Evolutionary conservation across 2,329 filamentous ascomycete species (phyloP), one percentile per base, ranked within the genome.

Genomic region (Paecilomyces formosus): DNA sequence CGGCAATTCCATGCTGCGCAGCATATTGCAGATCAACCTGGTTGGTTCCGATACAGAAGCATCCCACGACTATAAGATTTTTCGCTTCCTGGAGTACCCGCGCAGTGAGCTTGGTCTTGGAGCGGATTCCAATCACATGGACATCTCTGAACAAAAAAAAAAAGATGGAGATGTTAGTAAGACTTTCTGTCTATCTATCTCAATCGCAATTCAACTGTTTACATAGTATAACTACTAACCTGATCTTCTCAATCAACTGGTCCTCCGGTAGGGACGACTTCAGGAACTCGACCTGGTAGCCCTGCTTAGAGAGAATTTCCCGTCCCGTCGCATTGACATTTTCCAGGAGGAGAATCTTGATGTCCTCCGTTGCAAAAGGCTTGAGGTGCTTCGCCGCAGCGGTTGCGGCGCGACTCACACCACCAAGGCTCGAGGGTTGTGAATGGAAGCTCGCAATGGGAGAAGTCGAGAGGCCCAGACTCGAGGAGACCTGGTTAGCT

Each of bases 1-100:
- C 94, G 35, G 92, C 92, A 72, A 97, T 96, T 65, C 94, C 75
- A 60, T 77, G 71, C 18, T 74, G 70, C n/a, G 74, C 74, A 4
- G 74, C 74, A 66, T 74, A 77, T 62, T 77, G 74, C 26, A 77
- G 70, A 60, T 77, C 74, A 30, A 77, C 74, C 63, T 76, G 75
- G 62, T 77, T 97, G 58, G 94, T 99, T 64, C 94, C 94, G 68
- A 99, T 99, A 76, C 94, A 99, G 83, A 99, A 99, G 80, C 94
- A 99, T 61, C 94, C 94, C 67, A 97, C 86, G 62, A 97, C 94
- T 60, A 97, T 88, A 57, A 99, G 83, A 74, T 97, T 96, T 79
- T 92, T 95, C 57, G 94, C 94, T 73, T 95, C 88, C 58, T 85
- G 83, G 61, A 99, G 83, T 28, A 99, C 90, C 69, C 87, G 88